phyloP scores from a whole-genome alignment of 495 filamentous ascomycete species.

The Podospora tetraspora region DNA sequence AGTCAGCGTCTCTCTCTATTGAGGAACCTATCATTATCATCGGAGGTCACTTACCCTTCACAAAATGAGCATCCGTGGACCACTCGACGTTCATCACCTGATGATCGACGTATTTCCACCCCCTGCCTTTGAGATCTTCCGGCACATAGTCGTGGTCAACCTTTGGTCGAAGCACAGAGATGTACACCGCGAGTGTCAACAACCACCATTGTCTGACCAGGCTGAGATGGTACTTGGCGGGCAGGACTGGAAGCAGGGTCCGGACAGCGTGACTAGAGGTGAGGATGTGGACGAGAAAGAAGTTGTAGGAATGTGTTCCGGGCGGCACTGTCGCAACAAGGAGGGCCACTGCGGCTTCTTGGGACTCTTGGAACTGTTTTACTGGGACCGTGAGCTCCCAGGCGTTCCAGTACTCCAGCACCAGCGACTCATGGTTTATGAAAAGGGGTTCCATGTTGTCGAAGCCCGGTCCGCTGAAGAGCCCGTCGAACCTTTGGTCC shows the following conservation, averaged over 20 bases:
- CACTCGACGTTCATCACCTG: constrained; percentile 60
- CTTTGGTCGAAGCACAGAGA: constrained; percentile 64
- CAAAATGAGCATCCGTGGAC: constrained; percentile 71
- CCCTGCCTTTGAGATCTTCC: constrained; percentile 55
- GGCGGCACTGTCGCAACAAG: constrained; percentile 57
- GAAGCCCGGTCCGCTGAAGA: constrained; percentile 54
- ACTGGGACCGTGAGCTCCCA: constrained; percentile 62
- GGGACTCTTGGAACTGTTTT: constrained; percentile 70
- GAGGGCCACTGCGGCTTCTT: constrained; percentile 67
- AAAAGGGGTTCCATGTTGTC: constrained; percentile 65
- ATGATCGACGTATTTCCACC: constrained; percentile 71
- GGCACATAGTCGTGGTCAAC: constrained; percentile 61
- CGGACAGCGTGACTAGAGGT: constrained; percentile 84
- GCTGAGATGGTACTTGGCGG: constrained; percentile 61
- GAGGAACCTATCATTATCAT: too few relatives aligned
- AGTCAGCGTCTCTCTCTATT: too few relatives aligned
- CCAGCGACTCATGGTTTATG: constrained; percentile 56
- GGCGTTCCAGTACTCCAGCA: constrained; percentile 84
- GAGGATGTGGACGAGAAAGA: constrained; percentile 75
- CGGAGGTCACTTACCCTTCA: constrained; percentile 65
- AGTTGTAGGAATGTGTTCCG: constrained; percentile 66
- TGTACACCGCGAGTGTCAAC: constrained; percentile 69
- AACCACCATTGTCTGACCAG: constrained; percentile 88
- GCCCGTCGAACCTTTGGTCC: constrained; percentile 51
- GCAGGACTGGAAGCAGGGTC: constrained; percentile 74